Base-by-base conservation (phyloP, 116 monocot species). In the Posidonia oceanica region DNA sequence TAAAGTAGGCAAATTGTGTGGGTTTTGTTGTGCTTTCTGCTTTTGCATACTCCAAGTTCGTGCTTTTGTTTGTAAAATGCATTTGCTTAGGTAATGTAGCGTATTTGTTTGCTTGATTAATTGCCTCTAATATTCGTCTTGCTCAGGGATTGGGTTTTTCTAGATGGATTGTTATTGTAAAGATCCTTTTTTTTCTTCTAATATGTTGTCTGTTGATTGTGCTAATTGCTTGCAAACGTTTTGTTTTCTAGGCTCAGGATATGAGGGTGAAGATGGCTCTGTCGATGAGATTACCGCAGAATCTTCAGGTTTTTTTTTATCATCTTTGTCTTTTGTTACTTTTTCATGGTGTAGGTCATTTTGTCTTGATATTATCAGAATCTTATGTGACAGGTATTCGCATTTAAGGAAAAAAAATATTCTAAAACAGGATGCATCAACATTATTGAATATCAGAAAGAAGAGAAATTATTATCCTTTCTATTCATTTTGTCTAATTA, bases 211-310 rank as follows among this genome's bases (percentile, higher is more conserved):
- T 48, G 12, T 12, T 48, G 48, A 48, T 10, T 48, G 48, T 62
- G 62, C 36, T 62, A 16, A 62, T 62, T 21, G 36, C 62, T 62
- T 36, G 36, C 29, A 36, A 14, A 3, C 36, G 7, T 62, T 62
- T 62, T 14, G 13, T 37, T 62, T 62, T 62, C 39, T 38, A 74
- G 74, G 56, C 8, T 58, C 66, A 7, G 74, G 74, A 21, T 66
- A 67, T 66, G 66, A 42, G 74, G 66, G 55, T 55, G 74, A 74
- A 15, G 66, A 57, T 17, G 66, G 74, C 56, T 67, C 66, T 17
- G 39, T 16, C 3, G 55, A 74, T n/a, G 57, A 66, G 37, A 74
- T 65, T 48, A 42, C 11, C 39, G 20, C 18, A 36, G 72, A 64
- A 63, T 56, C 65, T 20, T 54, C 74, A 66, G 74, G 74, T 74